phyloP scores from a whole-genome alignment of 1,284 basidiomycete species.

The Prillingera fragicola region DNA sequence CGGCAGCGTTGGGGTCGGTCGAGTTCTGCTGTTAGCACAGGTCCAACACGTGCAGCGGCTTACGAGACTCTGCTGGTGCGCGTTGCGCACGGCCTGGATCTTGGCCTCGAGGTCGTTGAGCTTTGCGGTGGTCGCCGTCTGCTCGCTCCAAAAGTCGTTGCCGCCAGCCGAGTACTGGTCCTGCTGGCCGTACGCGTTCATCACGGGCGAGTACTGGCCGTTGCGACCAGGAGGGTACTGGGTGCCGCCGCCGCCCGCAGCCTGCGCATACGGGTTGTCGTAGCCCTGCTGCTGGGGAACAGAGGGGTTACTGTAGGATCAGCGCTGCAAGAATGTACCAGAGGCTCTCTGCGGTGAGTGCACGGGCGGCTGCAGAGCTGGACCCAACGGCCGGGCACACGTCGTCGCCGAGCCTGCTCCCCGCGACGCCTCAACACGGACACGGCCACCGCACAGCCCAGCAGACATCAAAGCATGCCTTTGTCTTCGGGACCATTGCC shows the following conservation, averaged over 20 bases:
- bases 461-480: too few relatives aligned
- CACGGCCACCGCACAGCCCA: too few relatives aligned
- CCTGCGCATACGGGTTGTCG: slow-evolving; percentile 38
- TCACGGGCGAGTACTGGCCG: slow-evolving; percentile 14
- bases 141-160: slow-evolving; percentile 44
- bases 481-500: too few relatives aligned
- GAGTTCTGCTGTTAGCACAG: slow-evolving; percentile 28
- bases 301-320: background rate
- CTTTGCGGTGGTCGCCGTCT: slow-evolving; percentile 30
- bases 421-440: too few relatives aligned
- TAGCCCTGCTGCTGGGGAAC: slow-evolving; percentile 4
- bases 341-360: too few relatives aligned
- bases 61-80: slow-evolving; percentile 39
- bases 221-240: slow-evolving; percentile 15
- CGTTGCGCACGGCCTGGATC: slow-evolving; percentile 42
- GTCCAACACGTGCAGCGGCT: slow-evolving; percentile 2
- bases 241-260: slow-evolving; percentile 21
- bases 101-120: slow-evolving; percentile 42
- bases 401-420: too few relatives aligned
- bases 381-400: too few relatives aligned
- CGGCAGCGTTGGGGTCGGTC: slow-evolving; percentile 39
- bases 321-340: too few relatives aligned
- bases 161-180: slow-evolving; percentile 34
- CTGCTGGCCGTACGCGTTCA: slow-evolving; percentile 41
- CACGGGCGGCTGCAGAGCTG: too few relatives aligned